Evolutionary conservation across 179 eudicot species (phyloP), one percentile per base, ranked within the genome.

Genomic region (Corrigiola litoralis): DNA sequence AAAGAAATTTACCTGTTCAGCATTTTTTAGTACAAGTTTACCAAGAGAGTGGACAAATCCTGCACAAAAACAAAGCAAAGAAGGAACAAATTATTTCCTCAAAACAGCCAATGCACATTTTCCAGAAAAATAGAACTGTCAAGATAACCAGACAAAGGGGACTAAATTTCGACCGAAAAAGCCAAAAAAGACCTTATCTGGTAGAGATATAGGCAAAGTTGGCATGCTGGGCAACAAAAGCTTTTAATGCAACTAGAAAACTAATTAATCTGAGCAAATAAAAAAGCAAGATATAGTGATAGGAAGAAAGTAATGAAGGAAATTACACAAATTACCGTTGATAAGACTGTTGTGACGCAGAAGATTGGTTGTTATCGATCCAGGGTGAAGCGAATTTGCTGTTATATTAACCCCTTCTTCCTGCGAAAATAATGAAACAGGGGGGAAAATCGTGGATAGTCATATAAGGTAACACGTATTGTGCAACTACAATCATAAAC

Each of bases 1-100:
- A 25, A 7, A 60, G 36, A 63, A 63, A 58, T 66, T 71, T 37
- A 91, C 97, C 85, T 91, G 97, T 40, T 80, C 76, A 48, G 65
- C 66, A 44, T 70, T 77, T 78, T 91, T 89, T 16, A 86, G 73
- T 20, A 91, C 66, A 57, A 80, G 79, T 74, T 83, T 83, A 21
- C 87, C 91, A 3, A 85, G 56, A 51, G 77, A 55, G 55, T 77
- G 80, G 14, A 81, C 21, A 6, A 77, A 1, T 47, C 89, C 97
- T 90, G 90, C 54, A 72, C n/a, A 50, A 46, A 6, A 18, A 57
- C 58, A 51, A 63, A 51, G 45, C 27, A 34, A 71, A 75, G 12
- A 59, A 5, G 57, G 34, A 65, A 1, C 12, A 12, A 29, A 10
- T 4, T 5, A 16, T 32, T 7, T 0, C 8, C n/a, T 1, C 14